Evolutionary conservation across 2,329 filamentous ascomycete species (phyloP).

Genomic region (Venturiaceae sp.): DNA sequence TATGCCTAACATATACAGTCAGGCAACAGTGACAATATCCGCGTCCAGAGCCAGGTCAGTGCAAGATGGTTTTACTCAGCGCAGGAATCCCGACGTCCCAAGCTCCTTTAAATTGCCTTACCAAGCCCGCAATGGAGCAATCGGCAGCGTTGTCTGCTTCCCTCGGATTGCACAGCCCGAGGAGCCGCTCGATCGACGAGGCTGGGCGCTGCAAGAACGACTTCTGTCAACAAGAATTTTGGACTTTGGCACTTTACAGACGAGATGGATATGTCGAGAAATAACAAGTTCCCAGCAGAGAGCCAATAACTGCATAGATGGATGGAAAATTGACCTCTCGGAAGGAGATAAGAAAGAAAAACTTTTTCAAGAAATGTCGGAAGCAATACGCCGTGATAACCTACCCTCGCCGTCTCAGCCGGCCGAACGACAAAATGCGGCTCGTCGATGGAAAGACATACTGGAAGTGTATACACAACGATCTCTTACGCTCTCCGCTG

Average conservation of each 20-base stretch:
- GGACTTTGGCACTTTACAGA: neutral
- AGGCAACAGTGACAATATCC: neutral
- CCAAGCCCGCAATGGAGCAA: neutral
- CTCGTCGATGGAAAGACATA: neutral
- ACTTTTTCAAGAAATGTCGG: neutral
- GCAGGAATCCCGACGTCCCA: neutral
- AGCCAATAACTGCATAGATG: neutral
- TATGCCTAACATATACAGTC: slow-evolving; percentile 17
- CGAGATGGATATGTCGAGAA: neutral
- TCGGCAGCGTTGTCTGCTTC: neutral
- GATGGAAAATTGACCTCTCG: neutral
- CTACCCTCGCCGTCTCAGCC: neutral
- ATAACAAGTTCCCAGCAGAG: no score
- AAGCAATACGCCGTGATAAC: neutral
- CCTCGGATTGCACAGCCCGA: neutral
- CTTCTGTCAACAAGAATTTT: neutral
- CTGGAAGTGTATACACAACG: neutral
- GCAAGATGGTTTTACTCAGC: neutral
- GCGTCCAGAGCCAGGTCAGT: no score
- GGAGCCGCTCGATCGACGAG: neutral
- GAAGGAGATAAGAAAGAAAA: neutral
- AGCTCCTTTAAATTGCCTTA: neutral
- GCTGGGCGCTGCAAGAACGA: neutral
- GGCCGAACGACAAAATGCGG: neutral
- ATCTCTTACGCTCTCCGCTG: neutral